phyloP scores from a whole-genome alignment of 2,329 filamentous ascomycete species.

The Aspergillus costaricaensis region DNA sequence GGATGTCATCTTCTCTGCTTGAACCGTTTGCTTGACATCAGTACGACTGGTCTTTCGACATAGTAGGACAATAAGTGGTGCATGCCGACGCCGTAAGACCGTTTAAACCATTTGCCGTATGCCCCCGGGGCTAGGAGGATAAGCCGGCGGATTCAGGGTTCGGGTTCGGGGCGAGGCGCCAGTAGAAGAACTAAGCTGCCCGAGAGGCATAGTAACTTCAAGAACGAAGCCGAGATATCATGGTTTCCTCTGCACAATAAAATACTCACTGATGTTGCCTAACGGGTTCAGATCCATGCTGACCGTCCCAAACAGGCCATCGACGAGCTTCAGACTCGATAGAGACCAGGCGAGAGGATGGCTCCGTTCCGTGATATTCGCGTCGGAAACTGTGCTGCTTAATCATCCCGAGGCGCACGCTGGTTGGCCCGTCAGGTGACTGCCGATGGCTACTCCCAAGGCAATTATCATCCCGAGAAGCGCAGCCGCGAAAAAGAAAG shows the following conservation, averaged over 20 bases:
- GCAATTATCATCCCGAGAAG: slow-evolving; percentile 33
- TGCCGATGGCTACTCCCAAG: slow-evolving; percentile 22
- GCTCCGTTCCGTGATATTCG: slow-evolving; percentile 34
- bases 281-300: background rate
- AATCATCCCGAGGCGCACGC: slow-evolving; percentile 30
- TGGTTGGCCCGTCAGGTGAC: slow-evolving; percentile 33
- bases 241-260: background rate
- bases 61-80: background rate
- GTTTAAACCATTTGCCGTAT: slow-evolving; percentile 24
- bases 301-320: background rate
- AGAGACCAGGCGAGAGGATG: background rate
- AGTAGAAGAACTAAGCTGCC: background rate
- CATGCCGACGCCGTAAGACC: background rate
- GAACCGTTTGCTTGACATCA: background rate
- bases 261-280: background rate
- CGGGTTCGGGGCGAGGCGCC: background rate
- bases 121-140: background rate
- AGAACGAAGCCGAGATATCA: background rate
- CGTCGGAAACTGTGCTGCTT: slow-evolving; percentile 29
- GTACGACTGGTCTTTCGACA: background rate
- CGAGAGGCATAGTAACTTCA: background rate
- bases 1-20: background rate
- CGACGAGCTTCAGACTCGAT: background rate
- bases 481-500: slow-evolving; percentile 38
- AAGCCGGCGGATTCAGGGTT: background rate